Conservation (phyloP, 129 eudicot species). For the Artemisia argyi region DNA sequence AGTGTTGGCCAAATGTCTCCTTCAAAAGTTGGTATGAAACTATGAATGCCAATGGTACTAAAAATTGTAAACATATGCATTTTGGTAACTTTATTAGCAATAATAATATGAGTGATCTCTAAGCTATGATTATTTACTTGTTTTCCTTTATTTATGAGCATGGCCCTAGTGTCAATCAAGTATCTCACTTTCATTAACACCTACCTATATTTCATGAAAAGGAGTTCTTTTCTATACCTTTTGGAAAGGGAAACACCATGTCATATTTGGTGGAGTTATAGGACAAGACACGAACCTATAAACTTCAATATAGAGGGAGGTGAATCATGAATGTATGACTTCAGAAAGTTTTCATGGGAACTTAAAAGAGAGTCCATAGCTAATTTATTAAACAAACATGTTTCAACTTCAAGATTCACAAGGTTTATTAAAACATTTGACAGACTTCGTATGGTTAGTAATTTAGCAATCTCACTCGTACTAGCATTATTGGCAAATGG, state of each 20-base stretch:
- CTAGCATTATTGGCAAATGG: no score
- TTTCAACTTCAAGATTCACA: no score
- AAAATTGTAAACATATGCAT: slow-evolving; percentile 20
- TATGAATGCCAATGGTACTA: slow-evolving; percentile 12
- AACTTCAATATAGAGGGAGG: not conserved
- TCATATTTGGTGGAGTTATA: slow-evolving; percentile 4
- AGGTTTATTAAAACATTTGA: no score
- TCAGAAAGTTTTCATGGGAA: not conserved
- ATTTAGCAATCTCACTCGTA: no score
- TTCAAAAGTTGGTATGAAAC: slow-evolving; percentile 39
- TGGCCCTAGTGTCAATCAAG: slow-evolving; percentile 32
- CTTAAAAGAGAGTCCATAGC: no score
- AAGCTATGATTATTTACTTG: slow-evolving; percentile 34
- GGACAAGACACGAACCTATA: not conserved
- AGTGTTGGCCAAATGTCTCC: slow-evolving; percentile 27
- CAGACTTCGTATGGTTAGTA: no score
- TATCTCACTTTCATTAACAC: slow-evolving; percentile 27
- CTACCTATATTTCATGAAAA: slow-evolving; percentile 28
- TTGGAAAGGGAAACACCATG: slow-evolving; percentile 16
- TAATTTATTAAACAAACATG: no score
- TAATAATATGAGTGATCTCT: slow-evolving; percentile 32
- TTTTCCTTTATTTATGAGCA: slow-evolving; percentile 34
- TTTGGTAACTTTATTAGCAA: slow-evolving; percentile 35
- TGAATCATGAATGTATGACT: not conserved
- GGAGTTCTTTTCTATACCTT: slow-evolving; percentile 2